A percentile compares a stretch with the other conserved stretches of the same genome.
Conservation (phyloP, 257 asterid genomes). For the Solanum lycopersicoides region DNA sequence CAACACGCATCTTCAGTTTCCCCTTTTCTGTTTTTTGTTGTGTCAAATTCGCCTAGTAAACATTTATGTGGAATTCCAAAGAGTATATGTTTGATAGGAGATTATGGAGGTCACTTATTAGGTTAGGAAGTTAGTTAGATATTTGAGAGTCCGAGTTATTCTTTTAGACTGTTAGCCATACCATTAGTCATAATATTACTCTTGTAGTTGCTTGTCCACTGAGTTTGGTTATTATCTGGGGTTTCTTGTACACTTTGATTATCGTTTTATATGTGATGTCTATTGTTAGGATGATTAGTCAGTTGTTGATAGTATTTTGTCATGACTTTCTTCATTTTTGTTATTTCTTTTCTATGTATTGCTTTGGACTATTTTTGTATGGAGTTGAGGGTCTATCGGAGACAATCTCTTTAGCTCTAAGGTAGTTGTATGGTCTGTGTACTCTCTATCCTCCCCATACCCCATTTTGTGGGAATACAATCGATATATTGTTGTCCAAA, state of each 20-base stretch:
- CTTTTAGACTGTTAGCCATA: too few species aligned
- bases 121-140: neutral
- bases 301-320: neutral
- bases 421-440: neutral
- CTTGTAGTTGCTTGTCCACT: neutral
- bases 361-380: neutral
- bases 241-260: neutral
- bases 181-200: neutral
- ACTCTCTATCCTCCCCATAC: neutral
- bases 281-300: neutral
- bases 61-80: neutral
- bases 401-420: neutral
- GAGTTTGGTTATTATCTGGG: neutral
- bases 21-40: neutral
- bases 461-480: neutral
- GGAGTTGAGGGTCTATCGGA: neutral
- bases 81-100: neutral
- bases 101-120: neutral
- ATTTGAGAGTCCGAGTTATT: neutral
- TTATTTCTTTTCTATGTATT: neutral
- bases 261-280: neutral
- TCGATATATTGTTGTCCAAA: neutral
- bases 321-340: neutral
- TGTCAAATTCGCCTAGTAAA: neutral
- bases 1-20: neutral